Percentiles rank a stretch among this genome's conserved stretches.
Conservation (phyloP, 306 rosid genomes). For the Rubus idaeus region DNA sequence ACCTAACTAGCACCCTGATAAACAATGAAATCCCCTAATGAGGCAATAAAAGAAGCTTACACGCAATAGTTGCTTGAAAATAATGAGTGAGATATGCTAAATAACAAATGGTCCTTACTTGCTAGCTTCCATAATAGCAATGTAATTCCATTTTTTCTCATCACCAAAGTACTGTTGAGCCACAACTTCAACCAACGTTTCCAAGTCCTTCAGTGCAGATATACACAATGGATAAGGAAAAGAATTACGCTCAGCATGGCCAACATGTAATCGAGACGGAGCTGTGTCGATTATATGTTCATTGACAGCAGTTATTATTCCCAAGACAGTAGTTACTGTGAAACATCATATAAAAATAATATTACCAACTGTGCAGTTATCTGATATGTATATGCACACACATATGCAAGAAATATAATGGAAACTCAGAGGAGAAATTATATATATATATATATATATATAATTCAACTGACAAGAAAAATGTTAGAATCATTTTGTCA, state of each 20-base stretch:
- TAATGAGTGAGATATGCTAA: conserved; percentile 20
- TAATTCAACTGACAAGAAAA: background rate
- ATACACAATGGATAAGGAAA: conserved; percentile 83
- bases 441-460: background rate
- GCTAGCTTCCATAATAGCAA: conserved; percentile 77
- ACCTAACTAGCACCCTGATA: conserved; percentile 77
- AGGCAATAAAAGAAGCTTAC: conserved; percentile 10
- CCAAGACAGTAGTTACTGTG: conserved; percentile 82
- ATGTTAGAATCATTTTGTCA: background rate
- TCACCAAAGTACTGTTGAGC: conserved; percentile 87
- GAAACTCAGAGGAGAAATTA: background rate
- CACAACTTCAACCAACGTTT: conserved; percentile 86
- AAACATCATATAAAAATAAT: conserved; percentile 26
- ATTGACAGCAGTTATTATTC: conserved; percentile 84
- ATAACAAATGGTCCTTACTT: conserved; percentile 58
- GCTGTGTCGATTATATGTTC: conserved; percentile 75
- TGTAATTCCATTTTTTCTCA: conserved; percentile 89
- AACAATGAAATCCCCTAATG: conserved; percentile 16
- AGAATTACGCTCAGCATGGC: conserved; percentile 46
- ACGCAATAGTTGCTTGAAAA: conserved; percentile 19
- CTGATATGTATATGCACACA: background rate
- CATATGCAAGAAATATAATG: background rate
- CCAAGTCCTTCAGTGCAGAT: conserved; percentile 89
- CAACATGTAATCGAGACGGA: conserved; percentile 42
- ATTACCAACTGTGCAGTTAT: conserved; percentile 1